Base-by-base conservation (phyloP, 345 rosid species). In the Microthlaspi erraticum region DNA sequence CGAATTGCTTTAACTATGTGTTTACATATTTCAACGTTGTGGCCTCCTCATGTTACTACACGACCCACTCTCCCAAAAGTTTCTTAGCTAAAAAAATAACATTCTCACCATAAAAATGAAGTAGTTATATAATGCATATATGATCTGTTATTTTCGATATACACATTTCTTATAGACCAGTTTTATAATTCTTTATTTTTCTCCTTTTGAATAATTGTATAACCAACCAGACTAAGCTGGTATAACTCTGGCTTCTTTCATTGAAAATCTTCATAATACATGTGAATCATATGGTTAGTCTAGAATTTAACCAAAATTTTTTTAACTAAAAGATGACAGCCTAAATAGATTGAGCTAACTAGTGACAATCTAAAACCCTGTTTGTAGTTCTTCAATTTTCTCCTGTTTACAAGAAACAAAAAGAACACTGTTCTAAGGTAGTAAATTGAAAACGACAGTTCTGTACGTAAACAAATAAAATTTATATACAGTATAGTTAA, bases 11-110 rank as follows among this genome's bases (percentile, higher is more conserved):
- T 74, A 74, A 67, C 67, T 67, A 74, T 68, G 68, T 60, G 68
- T 74, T 67, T 74, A 55, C 78, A 67, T 34, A 66, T 67, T 60
- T 74, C 78, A 52, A 74, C 57, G 78, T 74, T 74, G 68, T 74
- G 78, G 78, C 78, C 73, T 74, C 78, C 78, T 74, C 73, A 74
- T 74, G 73, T 46, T 67, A 52, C 68, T 67, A 74, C 78, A 61
- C 73, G 78, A 67, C 78, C 78, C 78, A 67, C 69, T 60, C 78
- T 74, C 78, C 73, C 63, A 67, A 74, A 74, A 74, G 78, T 60
- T 74, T 73, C 34, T 5, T 48, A 63, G 10, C 48, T 49, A 51
- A 8, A 52, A 20, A 23, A 57, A 19, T 9, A 20, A 0, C 41
- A 42, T 10, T 66, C 43, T 36, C 29, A 34, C 73, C 73, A 67